Evolutionary conservation across 257 asterid species (phyloP).

Genomic region (Rauvolfia tetraphylla): DNA sequence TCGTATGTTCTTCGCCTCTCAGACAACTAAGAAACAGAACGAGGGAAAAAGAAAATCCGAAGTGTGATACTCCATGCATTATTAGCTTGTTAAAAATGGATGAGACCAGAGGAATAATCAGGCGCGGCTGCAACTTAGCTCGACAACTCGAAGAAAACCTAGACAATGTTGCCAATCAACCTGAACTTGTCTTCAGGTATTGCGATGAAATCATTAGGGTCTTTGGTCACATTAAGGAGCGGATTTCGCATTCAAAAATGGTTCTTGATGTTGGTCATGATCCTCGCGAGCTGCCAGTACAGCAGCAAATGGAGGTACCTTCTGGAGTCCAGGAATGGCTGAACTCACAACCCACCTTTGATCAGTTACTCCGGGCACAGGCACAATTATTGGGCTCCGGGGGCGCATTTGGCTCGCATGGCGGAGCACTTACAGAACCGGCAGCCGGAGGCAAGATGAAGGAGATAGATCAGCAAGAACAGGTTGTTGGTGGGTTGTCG

Average conservation of each 20-base stretch:
- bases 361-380: conserved; percentile 26
- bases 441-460: too few relatives aligned
- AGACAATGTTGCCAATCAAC: conserved; percentile 38
- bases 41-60: not conserved
- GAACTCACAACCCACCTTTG: conserved; percentile 26
- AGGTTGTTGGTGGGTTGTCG: conserved; percentile 21
- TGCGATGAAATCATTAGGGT: conserved; percentile 56
- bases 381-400: not conserved
- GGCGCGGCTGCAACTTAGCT: conserved; percentile 54
- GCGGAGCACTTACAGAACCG: not conserved
- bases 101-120: conserved; percentile 35
- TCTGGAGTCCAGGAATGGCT: conserved; percentile 45
- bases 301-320: conserved; percentile 16
- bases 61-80: not conserved
- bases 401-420: conserved; percentile 2
- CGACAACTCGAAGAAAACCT: conserved; percentile 49
- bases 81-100: conserved; percentile 38
- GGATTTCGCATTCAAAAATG: conserved; percentile 4
- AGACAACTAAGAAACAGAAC: not conserved
- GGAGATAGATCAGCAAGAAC: not conserved
- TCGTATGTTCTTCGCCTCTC: not conserved
- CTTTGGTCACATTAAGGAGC: conserved; percentile 43
- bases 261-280: not conserved
- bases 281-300: conserved; percentile 10
- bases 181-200: conserved; percentile 23